Conservation (phyloP, 1,284 basidiomycete genomes). For the Trichosporon ovoides region DNA sequence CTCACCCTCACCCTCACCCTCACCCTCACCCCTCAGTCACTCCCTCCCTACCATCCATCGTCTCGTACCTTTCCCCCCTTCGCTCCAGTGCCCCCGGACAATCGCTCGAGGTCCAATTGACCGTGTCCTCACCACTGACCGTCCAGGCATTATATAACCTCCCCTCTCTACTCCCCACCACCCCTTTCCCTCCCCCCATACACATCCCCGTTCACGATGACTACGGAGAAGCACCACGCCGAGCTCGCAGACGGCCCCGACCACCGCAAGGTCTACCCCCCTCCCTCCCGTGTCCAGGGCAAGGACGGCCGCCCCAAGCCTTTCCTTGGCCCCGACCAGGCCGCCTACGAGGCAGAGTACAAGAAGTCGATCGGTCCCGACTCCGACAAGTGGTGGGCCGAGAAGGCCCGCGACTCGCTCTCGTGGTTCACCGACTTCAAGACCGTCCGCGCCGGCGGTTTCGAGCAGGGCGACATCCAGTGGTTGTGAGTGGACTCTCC, state of each 20-base stretch:
- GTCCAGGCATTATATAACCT: not conserved
- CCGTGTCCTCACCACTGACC: not conserved
- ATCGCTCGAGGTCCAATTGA: slow-evolving; percentile 2
- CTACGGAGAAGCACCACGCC: slow-evolving; percentile 24
- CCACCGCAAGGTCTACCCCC: slow-evolving; percentile 37
- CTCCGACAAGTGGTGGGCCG: slow-evolving; percentile 81
- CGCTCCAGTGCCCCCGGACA: not conserved
- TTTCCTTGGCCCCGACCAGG: slow-evolving; percentile 68
- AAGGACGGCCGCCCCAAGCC: slow-evolving; percentile 48
- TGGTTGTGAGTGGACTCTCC: slow-evolving; percentile 78
- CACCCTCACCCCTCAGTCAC: too few relatives aligned
- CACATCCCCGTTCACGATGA: not conserved
- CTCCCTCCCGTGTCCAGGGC: slow-evolving; percentile 38
- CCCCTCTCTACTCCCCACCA: not conserved
- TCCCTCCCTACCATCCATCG: not conserved
- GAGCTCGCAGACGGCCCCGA: slow-evolving; percentile 36
- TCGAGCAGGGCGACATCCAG: slow-evolving; percentile 79
- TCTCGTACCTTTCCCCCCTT: not conserved
- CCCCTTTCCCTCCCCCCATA: not conserved
- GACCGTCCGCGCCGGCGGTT: slow-evolving; percentile 78
- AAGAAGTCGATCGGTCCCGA: slow-evolving; percentile 65
- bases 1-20: too few relatives aligned
- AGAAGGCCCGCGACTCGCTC: slow-evolving; percentile 73
- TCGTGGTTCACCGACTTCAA: slow-evolving; percentile 90
- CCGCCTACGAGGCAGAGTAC: slow-evolving; percentile 66